Conservation (phyloP, 2,329 filamentous ascomycete genomes). For the Ophiostoma himal-ulmi region DNA sequence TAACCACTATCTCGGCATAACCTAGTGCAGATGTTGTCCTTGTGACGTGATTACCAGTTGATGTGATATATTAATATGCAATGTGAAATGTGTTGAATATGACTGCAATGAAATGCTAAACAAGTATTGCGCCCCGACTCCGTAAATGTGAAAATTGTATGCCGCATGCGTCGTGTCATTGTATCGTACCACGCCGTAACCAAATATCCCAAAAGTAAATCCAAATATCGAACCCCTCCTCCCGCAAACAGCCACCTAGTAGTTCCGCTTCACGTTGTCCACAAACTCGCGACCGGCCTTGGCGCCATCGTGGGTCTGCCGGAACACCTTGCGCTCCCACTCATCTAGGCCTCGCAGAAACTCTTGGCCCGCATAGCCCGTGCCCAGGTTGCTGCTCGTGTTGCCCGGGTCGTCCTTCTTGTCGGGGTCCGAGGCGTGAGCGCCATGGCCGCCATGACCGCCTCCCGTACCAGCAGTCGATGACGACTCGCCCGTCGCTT, state of each 20-base stretch:
- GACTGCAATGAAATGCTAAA: neutral
- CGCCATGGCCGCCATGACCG: conserved; percentile 42
- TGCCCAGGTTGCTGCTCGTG: conserved; percentile 43
- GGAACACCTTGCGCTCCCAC: conserved; percentile 73
- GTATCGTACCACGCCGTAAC: neutral
- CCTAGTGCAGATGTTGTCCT: neutral
- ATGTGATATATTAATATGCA: neutral
- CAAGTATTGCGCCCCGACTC: neutral
- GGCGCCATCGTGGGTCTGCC: conserved; percentile 66
- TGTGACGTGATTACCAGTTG: neutral
- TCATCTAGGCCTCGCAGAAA: conserved; percentile 87
- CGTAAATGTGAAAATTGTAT: neutral
- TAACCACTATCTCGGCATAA: neutral
- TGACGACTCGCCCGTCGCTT: conserved; percentile 38
- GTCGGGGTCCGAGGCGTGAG: conserved; percentile 36
- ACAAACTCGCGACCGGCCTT: conserved; percentile 67
- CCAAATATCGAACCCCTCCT: neutral
- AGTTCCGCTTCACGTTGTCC: conserved; percentile 50
- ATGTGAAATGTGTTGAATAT: neutral
- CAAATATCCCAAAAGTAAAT: neutral
- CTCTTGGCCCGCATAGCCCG: conserved; percentile 63
- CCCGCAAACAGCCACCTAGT: conserved; percentile 6
- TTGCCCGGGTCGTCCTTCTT: conserved; percentile 58
- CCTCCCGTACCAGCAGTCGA: conserved; percentile 30
- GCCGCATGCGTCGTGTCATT: conserved; percentile 6